These are phyloP conservation scores for Sisymbrium altissimum DNA, from an alignment of 345 rosid genomes.

Conservation along the genomic window DNA sequence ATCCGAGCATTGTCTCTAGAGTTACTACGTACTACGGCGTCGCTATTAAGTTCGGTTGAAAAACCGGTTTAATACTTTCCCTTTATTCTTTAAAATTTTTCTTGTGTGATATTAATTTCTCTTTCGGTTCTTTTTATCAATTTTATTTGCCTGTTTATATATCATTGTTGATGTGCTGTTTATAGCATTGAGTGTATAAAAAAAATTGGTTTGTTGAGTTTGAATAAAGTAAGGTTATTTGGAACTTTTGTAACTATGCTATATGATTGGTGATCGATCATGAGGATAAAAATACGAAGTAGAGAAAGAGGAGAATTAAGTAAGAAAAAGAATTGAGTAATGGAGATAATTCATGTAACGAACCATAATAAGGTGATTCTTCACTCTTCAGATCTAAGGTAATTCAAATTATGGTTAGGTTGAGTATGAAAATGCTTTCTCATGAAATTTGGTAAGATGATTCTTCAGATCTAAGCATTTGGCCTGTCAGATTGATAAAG, in stretches of 20 bases:
- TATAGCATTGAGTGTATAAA: conserved; percentile 3
- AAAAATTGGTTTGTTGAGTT: conserved; percentile 12
- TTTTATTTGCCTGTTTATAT: conserved; percentile 24
- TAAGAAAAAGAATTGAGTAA: background rate
- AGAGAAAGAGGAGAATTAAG: background rate
- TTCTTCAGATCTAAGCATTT: conserved; percentile 4
- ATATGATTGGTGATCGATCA: conserved; percentile 4
- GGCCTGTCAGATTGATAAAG: conserved; percentile 13
- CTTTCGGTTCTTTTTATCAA: background rate
- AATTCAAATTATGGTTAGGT: too few relatives aligned
- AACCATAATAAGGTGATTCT: background rate
- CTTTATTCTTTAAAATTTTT: background rate
- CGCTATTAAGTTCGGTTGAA: background rate
- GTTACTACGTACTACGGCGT: background rate
- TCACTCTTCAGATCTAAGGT: too few relatives aligned
- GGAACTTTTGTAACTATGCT: background rate
- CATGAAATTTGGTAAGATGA: conserved; percentile 8
- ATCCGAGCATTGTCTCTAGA: background rate
- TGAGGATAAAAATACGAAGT: background rate
- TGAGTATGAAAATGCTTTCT: background rate
- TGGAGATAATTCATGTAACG: background rate
- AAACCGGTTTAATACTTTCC: background rate
- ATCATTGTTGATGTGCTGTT: conserved; percentile 7
- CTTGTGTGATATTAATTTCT: conserved; percentile 15
- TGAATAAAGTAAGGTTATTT: background rate